Base-by-base conservation (phyloP, 495 filamentous ascomycete genomes). In the Umbilicaria muhlenbergii region DNA sequence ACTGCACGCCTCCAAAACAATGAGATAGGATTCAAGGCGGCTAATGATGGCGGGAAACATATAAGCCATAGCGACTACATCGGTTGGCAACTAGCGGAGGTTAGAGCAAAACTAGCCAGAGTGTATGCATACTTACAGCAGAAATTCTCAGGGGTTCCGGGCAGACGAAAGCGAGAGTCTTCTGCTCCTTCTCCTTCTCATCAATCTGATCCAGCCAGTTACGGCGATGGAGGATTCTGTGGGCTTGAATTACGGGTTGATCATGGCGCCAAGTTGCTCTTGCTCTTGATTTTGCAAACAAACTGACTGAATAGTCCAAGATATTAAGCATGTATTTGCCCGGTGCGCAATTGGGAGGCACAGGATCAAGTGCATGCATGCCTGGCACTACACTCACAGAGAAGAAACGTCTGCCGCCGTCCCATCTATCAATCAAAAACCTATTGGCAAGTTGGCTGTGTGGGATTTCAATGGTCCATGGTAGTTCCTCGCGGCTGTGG, bases 11-110 rank as follows among this genome's bases (percentile, higher is more conserved):
- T 98, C 88, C 5, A 83, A 58, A 0, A 82, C 80, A 43, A 95
- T 80, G 13, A 98, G 64, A 45, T 80, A 84, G 0, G 80, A 77
- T 46, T 98, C 87, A 3, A 95, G 54, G 10, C 86, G 74, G 48
- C 80, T 80, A 24, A 94, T 83, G 18, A 93, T 82, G 3, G 86
- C 78, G 2, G 91, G 89, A 47, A 94, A 80, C 14, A 71, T 68
- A 59, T 69, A 87, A 46, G 60, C 71, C 79, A 70, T 83, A 32
- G 74, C 68, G 5, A 80, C 78, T 16, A 80, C 56, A 13, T 68
- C 54, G 2, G 78, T 59, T 3, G 83, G 75, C 18, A 95, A 63
- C 77, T 88, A 42, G 18, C 32, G 12, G 6, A 28, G 24, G 24
- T 28, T 6, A 28, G 24, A 6, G 6, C 8, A 5, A 28, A 8